phyloP scores from a whole-genome alignment of 352 stramenopile species.

The Phytophthora nicotianae region DNA sequence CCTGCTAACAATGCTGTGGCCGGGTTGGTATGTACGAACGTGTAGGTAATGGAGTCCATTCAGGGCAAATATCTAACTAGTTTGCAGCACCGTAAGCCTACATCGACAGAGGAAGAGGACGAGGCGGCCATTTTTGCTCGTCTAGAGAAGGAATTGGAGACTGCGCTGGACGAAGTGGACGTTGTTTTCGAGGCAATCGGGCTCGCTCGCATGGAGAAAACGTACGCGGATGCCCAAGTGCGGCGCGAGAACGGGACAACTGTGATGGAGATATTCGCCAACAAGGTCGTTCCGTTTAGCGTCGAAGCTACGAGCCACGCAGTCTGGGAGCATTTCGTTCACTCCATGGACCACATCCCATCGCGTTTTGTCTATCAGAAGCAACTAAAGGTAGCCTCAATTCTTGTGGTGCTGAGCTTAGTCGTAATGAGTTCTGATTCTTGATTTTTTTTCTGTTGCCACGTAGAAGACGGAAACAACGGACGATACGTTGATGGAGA shows the following conservation, averaged over 20 bases:
- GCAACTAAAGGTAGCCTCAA: constrained; percentile 42
- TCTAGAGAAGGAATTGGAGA: constrained; percentile 47
- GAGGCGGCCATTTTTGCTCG: constrained; percentile 56
- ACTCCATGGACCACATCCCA: constrained; percentile 67
- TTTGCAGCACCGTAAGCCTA: constrained; percentile 45
- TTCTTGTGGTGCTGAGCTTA: background rate
- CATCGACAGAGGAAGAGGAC: constrained; percentile 44
- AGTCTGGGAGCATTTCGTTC: constrained; percentile 61
- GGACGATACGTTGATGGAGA: constrained; percentile 60
- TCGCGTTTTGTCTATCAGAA: constrained; percentile 61
- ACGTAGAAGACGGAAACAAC: constrained; percentile 49
- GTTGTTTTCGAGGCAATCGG: constrained; percentile 56
- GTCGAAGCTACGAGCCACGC: constrained; percentile 44
- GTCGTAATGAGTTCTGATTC: background rate
- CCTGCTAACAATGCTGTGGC: constrained; percentile 30
- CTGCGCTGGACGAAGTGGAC: constrained; percentile 50
- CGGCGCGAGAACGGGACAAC: constrained; percentile 47
- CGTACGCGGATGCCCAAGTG: constrained; percentile 55
- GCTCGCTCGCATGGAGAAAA: constrained; percentile 52
- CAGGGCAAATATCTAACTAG: constrained; percentile 47
- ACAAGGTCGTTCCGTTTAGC: constrained; percentile 62
- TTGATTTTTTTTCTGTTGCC: constrained; percentile 26
- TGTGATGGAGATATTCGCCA: constrained; percentile 62
- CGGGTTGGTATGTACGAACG: constrained; percentile 27
- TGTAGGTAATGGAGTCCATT: constrained; percentile 55